Evolutionary conservation across 805 yeast species (phyloP).

Genomic region (Blastobotrys peoriensis): DNA sequence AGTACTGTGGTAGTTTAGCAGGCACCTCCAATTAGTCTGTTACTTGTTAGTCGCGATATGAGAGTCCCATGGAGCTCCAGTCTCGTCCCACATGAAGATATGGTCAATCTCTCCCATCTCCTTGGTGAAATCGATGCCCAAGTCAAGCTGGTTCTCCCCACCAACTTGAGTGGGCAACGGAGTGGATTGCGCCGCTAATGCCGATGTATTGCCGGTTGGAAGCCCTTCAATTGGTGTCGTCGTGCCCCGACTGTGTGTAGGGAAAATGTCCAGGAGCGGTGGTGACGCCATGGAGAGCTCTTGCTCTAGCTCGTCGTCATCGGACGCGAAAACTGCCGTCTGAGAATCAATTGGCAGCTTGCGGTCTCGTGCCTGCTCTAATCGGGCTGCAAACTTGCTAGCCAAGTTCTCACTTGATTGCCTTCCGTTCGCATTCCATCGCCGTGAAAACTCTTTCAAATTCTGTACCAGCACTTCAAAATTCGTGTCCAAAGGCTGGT

Average conservation of each 20-base stretch:
- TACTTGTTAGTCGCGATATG: too few species aligned
- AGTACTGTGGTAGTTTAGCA: too few species aligned
- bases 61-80: not conserved
- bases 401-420: slow-evolving; percentile 11
- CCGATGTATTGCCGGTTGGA: not conserved
- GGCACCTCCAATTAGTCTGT: too few species aligned
- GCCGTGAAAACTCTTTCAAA: slow-evolving; percentile 10
- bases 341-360: not conserved
- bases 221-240: not conserved
- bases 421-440: slow-evolving; percentile 15
- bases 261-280: not conserved
- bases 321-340: not conserved
- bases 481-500: not conserved
- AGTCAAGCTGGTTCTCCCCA: not conserved
- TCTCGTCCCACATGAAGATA: not conserved
- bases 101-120: not conserved
- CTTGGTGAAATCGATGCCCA: not conserved
- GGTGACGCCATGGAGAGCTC: not conserved
- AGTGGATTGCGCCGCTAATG: too few species aligned
- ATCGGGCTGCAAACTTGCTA: slow-evolving; percentile 13
- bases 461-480: slow-evolving; percentile 11
- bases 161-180: not conserved
- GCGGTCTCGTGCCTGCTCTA: slow-evolving; percentile 6
- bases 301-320: not conserved
- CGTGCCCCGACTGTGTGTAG: not conserved